Conservation (phyloP, 768 basidiomycete species). For the Leccinum imitatum region DNA sequence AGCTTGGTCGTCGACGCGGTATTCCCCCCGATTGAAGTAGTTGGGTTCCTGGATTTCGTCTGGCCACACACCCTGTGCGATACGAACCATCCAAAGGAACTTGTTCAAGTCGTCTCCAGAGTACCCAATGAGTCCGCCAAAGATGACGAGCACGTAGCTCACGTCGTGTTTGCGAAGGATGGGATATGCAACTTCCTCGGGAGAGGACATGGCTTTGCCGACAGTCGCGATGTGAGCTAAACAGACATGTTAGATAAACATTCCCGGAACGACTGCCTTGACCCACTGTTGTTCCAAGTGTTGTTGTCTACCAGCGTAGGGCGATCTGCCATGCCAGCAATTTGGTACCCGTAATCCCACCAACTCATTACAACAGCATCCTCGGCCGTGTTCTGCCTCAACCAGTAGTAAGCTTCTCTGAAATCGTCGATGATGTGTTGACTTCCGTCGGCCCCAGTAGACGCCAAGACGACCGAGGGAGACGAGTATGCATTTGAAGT, state of each 20-base stretch:
- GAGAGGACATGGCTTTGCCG: slow-evolving; percentile 95
- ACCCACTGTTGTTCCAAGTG: slow-evolving; percentile 98
- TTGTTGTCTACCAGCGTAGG: slow-evolving; percentile 98
- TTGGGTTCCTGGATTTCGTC: slow-evolving; percentile 95
- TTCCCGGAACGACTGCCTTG: not conserved
- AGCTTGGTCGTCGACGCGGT: slow-evolving; percentile 85
- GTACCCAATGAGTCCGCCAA: slow-evolving; percentile 94
- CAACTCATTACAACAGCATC: slow-evolving; percentile 96
- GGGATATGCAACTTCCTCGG: slow-evolving; percentile 95
- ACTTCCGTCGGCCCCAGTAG: slow-evolving; percentile 74
- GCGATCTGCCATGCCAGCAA: slow-evolving; percentile 97
- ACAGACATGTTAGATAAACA: slow-evolving; percentile 9
- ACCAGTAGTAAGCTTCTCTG: slow-evolving; percentile 99
- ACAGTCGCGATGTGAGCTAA: slow-evolving; percentile 97
- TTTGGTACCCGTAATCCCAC: slow-evolving; percentile 99
- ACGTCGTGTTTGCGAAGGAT: slow-evolving; percentile 97
- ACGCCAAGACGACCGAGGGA: slow-evolving; percentile 93
- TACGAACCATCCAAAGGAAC: slow-evolving; percentile 98
- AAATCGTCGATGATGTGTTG: slow-evolving; percentile 98
- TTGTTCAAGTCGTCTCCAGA: slow-evolving; percentile 99
- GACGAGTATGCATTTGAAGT: slow-evolving; percentile 95
- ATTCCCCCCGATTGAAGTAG: slow-evolving; percentile 95
- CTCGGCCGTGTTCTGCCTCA: slow-evolving; percentile 91
- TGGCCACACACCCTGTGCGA: slow-evolving; percentile 95
- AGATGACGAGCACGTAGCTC: slow-evolving; percentile 95